Conservation (phyloP, 2,329 filamentous ascomycete species). For the Apiospora saccharicola region DNA sequence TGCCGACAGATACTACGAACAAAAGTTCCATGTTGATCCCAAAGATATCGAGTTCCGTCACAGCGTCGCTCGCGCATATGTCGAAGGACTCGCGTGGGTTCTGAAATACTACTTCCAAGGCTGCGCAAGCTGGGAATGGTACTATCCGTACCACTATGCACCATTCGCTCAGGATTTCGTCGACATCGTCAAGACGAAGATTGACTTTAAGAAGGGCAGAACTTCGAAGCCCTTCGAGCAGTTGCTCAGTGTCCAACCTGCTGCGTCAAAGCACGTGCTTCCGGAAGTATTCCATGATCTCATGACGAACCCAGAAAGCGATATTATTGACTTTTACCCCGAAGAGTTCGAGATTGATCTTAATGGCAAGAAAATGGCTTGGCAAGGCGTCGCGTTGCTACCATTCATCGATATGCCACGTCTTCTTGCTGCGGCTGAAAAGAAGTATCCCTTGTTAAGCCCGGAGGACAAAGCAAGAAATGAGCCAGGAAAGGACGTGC, state of each 20-base stretch:
- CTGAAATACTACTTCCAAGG: conserved; percentile 97
- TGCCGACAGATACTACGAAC: conserved; percentile 93
- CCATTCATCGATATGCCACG: conserved; percentile 96
- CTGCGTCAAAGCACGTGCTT: conserved; percentile 89
- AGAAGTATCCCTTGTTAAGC: conserved; percentile 81
- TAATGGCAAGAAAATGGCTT: conserved; percentile 98
- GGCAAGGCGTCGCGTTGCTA: conserved; percentile 93
- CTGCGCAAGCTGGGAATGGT: conserved; percentile 99
- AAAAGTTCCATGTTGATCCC: conserved; percentile 89
- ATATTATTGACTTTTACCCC: conserved; percentile 97
- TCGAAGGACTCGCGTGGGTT: conserved; percentile 95
- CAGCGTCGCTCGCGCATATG: conserved; percentile 88
- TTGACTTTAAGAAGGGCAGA: conserved; percentile 82
- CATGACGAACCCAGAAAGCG: conserved; percentile 87
- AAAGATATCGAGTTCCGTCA: conserved; percentile 86
- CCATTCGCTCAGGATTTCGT: conserved; percentile 97
- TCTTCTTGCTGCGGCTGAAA: conserved; percentile 80
- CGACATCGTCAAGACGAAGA: conserved; percentile 78
- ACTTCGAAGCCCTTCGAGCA: conserved; percentile 95
- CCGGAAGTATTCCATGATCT: conserved; percentile 87
- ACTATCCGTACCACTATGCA: conserved; percentile 97
- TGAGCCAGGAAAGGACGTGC: conserved; percentile 77
- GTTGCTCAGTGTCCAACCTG: conserved; percentile 96
- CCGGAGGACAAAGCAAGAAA: conserved; percentile 83
- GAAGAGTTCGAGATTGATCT: conserved; percentile 92